Evolutionary conservation across 2,329 filamentous ascomycete species (phyloP), one percentile per base, ranked within the genome.

Genomic region (Botrytis fragariae): DNA sequence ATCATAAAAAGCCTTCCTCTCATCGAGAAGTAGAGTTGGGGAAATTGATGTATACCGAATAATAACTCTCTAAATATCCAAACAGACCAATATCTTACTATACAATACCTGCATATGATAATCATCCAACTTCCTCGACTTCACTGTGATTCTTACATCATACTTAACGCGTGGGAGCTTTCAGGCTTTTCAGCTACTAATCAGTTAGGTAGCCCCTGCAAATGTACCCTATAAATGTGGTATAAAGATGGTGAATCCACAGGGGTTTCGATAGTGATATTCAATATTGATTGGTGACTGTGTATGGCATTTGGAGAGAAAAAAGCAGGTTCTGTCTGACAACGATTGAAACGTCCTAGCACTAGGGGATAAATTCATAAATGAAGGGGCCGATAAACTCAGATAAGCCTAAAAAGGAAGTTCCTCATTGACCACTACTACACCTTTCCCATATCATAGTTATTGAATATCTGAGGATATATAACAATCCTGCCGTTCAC

Each of bases 281-380:
- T 62, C 68, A n/a, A n/a, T 42, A 68, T 68, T 68, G 65, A 68
- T 68, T 68, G 65, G 65, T 57, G 65, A 57, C 14, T 32, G 25
- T 18, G 45, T n/a, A 57, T 57, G 65, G n/a, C 29, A 57, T 35
- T 35, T 35, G 4, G 18, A 54, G 39, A 44, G 29, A 57, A 32
- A 54, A 57, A 68, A 57, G 25, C 65, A 57, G 48, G 48, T 57
- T 68, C 65, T 67, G n/a, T 68, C 65, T 67, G n/a, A n/a, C 22
- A 29, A 20, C 39, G 48, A 22, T 44, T 16, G 64, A 45, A 18
- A 68, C 64, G 16, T 39, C 16, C 45, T 64, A 65, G 32, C 45
- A 35, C 45, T 22, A 32, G n/a, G 65, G 18, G 29, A 20, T 14
- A 29, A 51, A 29, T 54, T 54, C 25, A 54, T 29, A 7, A 54